Evolutionary conservation across 1,284 basidiomycete genomes (phyloP), one percentile per base, ranked within the genome.

Genomic region (Pseudozyma sp.): DNA sequence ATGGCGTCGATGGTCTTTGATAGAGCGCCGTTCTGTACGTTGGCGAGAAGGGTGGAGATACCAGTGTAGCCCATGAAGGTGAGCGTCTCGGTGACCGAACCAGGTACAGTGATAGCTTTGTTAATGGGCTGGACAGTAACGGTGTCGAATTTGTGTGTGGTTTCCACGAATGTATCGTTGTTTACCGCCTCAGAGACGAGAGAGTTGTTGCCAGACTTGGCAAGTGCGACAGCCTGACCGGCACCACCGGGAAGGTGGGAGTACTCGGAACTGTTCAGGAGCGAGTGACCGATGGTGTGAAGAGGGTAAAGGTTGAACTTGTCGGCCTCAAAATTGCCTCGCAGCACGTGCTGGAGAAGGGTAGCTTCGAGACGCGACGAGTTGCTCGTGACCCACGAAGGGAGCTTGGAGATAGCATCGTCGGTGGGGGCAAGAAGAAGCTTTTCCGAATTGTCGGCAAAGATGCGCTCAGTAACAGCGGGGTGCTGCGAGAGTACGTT

Each of bases 271-370:
- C 39, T 53, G 54, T 71, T 76, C 36, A 79, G 31, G 36, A 76
- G 55, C 48, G 73, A 76, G 60, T 79, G 78, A 6, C 71, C 71
- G 52, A 79, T 59, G 14, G 76, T 78, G 64, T 79, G 76, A 31
- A 67, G 42, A n/a, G 76, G 76, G 39, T 53, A 65, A 9, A 52
- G 44, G 58, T 70, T 65, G 40, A 79, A 47, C 36, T 61, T 36
- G 18, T 49, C 34, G 14, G 69, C 35, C 3, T 73, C 65, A 43
- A 78, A 75, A 13, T 21, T 51, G 10, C 78, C 78, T 10, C 76
- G 64, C 25, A 79, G 55, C 7, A 76, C 72, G 42, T 79, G 78
- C 49, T 75, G 62, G 18, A 79, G 67, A 10, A 79, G 59, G 35
- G 78, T 76, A 1, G 74, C 69, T 50, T 79, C 65, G 34, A 78